Evolutionary conservation across 2,329 filamentous ascomycete species (phyloP).

Genomic region (Fusarium oligoseptatum): DNA sequence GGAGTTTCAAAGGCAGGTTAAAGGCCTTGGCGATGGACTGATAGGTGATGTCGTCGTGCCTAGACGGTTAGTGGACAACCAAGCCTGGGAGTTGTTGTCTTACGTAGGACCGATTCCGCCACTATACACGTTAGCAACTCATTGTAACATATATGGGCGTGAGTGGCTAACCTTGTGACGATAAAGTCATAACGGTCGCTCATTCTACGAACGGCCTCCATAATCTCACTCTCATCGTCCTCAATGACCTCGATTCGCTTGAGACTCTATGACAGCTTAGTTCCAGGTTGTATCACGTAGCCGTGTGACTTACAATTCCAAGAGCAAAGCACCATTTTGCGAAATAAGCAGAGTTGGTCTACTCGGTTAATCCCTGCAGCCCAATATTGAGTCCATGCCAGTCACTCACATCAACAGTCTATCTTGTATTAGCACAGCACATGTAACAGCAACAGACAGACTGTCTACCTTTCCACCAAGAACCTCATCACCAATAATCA

Average conservation of each 20-base stretch:
- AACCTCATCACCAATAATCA: slow-evolving; percentile 98
- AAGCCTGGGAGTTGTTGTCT: slow-evolving; percentile 27
- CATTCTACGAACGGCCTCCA: slow-evolving; percentile 90
- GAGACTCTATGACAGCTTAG: slow-evolving; percentile 65
- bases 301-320: slow-evolving; percentile 64
- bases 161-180: slow-evolving; percentile 77
- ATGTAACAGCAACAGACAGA: neutral
- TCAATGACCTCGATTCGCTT: slow-evolving; percentile 93
- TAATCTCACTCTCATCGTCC: slow-evolving; percentile 91
- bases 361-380: neutral
- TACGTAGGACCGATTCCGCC: slow-evolving; percentile 97
- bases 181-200: slow-evolving; percentile 92
- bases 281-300: neutral
- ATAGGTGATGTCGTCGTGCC: slow-evolving; percentile 98
- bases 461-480: slow-evolving; percentile 85
- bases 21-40: slow-evolving; percentile 94
- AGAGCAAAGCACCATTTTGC: slow-evolving; percentile 75
- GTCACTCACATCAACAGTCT: slow-evolving; percentile 57
- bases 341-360: slow-evolving; percentile 75
- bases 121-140: slow-evolving; percentile 54
- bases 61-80: slow-evolving; percentile 53
- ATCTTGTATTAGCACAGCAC: slow-evolving; percentile 10
- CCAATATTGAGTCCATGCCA: neutral
- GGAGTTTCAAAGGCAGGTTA: slow-evolving; percentile 78
- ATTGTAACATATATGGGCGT: neutral